These are phyloP conservation scores for Ajuga chamaepitys DNA, from an alignment of 257 asterid genomes.

Conservation along the genomic window DNA sequence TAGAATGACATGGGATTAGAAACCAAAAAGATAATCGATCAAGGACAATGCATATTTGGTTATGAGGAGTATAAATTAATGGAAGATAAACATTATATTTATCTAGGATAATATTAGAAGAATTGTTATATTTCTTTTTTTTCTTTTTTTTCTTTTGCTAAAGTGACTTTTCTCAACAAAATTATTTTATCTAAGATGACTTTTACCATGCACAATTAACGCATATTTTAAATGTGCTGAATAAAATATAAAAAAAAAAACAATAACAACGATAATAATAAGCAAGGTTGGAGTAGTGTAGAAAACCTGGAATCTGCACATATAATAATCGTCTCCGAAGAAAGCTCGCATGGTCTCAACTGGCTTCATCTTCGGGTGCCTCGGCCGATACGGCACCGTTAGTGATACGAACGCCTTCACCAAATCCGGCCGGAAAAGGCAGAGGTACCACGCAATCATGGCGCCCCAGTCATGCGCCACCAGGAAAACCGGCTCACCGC, in stretches of 20 bases:
- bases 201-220: too few species aligned
- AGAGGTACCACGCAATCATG: constrained; percentile 58
- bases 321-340: constrained; percentile 77
- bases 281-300: background rate
- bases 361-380: constrained; percentile 64
- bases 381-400: constrained; percentile 70
- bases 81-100: too few species aligned
- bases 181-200: too few species aligned
- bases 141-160: too few species aligned
- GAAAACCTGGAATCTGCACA: constrained; percentile 93
- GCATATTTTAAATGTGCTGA: too few species aligned
- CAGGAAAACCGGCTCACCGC: constrained; percentile 37
- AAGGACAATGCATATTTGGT: too few species aligned
- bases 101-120: too few species aligned
- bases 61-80: too few species aligned
- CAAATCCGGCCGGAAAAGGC: constrained; percentile 76
- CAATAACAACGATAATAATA: background rate
- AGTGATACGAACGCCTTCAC: constrained; percentile 56
- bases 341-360: constrained; percentile 45
- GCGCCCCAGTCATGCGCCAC: constrained; percentile 99
- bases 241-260: background rate
- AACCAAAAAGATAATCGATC: too few species aligned
- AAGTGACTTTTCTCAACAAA: too few species aligned
- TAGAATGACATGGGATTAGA: too few species aligned
- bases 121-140: too few species aligned